A percentile compares a stretch with the other conserved stretches of the same genome.
Evolutionary conservation across 139 green algal genomes (phyloP).

Genomic region (Nannochloris sp.): DNA sequence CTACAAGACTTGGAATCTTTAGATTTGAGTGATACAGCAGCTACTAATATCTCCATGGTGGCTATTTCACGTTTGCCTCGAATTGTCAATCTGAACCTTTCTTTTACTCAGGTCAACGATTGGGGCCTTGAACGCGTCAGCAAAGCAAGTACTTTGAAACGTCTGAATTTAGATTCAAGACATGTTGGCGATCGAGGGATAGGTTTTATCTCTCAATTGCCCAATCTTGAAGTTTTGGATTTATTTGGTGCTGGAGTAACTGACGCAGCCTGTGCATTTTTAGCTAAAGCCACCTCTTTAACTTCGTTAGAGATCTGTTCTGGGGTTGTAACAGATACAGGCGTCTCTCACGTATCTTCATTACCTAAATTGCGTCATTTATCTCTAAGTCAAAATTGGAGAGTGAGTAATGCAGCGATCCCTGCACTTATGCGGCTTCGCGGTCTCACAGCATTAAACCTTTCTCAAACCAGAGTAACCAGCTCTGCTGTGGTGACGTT

Average conservation of each 20-base stretch:
- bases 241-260: slow-evolving; percentile 38
- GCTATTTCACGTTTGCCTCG: slow-evolving; percentile 13
- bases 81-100: slow-evolving; percentile 32
- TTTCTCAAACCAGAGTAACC: slow-evolving; percentile 30
- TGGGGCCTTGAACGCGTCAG: slow-evolving; percentile 23
- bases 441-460: slow-evolving; percentile 30
- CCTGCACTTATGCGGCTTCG: slow-evolving; percentile 16
- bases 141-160: slow-evolving; percentile 8
- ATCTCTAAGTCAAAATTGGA: slow-evolving; percentile 25
- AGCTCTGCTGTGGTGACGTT: slow-evolving; percentile 16
- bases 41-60: slow-evolving; percentile 14
- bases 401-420: slow-evolving; percentile 18
- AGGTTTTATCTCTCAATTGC: slow-evolving; percentile 18
- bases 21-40: slow-evolving; percentile 37
- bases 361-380: slow-evolving; percentile 9
- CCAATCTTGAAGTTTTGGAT: slow-evolving; percentile 37
- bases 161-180: slow-evolving; percentile 39
- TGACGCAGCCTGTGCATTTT: slow-evolving; percentile 24
- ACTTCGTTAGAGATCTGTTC: slow-evolving; percentile 28
- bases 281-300: slow-evolving; percentile 3
- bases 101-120: slow-evolving; percentile 34
- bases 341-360: slow-evolving; percentile 9
- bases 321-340: slow-evolving; percentile 18
- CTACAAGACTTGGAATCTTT: slow-evolving; percentile 16
- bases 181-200: slow-evolving; percentile 30